phyloP scores from a whole-genome alignment of 2,329 filamentous ascomycete genomes.

The Simplicillium sp. region DNA sequence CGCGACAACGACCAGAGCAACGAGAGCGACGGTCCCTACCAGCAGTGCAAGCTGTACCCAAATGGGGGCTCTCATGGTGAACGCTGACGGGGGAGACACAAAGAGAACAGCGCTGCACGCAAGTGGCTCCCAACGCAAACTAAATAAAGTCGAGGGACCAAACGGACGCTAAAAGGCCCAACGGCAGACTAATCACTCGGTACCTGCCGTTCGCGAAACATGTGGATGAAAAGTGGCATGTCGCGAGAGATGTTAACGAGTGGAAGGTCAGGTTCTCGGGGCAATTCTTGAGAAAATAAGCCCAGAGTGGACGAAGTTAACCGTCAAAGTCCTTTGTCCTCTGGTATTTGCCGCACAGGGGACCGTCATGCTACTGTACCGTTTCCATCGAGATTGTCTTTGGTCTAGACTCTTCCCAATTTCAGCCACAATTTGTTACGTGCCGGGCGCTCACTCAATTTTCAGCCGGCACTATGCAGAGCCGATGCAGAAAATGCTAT shows the following conservation, averaged over 20 bases:
- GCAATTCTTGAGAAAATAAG: neutral
- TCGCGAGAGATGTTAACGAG: no score
- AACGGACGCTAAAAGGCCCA: neutral
- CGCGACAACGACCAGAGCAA: conserved; percentile 68
- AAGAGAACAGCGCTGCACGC: conserved; percentile 3
- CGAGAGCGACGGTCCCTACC: conserved; percentile 64
- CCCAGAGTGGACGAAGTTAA: neutral
- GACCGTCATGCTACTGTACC: neutral
- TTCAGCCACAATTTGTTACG: conserved; percentile 1
- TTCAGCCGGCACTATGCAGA: no score
- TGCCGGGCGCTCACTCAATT: no score
- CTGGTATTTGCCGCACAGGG: neutral
- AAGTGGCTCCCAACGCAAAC: neutral
- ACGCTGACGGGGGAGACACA: no score
- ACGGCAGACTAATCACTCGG: no score
- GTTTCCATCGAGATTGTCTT: conserved; percentile 3
- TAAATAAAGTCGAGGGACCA: neutral
- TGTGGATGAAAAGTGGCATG: no score
- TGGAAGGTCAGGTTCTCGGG: no score
- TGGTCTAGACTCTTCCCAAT: conserved; percentile 4
- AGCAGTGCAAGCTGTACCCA: conserved; percentile 77
- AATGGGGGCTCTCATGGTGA: conserved; percentile 72
- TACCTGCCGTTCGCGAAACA: no score
- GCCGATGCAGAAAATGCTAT: no score
- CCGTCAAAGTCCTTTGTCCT: no score